Percentiles rank a stretch among this genome's conserved stretches.
Evolutionary conservation across 352 stramenopile species (phyloP).

Genomic region (Phytophthora aleatoria): DNA sequence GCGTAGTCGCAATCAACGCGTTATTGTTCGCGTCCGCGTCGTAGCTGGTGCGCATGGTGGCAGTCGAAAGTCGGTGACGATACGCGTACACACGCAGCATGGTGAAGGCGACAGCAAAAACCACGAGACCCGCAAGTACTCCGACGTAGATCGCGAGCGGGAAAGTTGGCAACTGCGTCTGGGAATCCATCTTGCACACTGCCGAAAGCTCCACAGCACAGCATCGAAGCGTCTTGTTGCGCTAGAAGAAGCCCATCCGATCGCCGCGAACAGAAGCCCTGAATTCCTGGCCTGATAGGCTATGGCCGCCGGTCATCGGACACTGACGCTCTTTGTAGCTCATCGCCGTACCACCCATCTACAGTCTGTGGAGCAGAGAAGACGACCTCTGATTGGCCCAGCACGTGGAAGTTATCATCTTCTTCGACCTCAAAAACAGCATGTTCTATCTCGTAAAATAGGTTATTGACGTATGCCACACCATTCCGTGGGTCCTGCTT

Average conservation of each 20-base stretch:
- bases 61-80: conserved; percentile 25
- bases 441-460: neutral
- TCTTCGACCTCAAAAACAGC: neutral
- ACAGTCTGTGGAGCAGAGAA: neutral
- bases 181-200: conserved; percentile 30
- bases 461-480: conserved; percentile 2
- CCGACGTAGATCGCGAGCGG: conserved; percentile 30
- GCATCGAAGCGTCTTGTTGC: conserved; percentile 6
- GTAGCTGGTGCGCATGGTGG: conserved; percentile 14
- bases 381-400: conserved; percentile 15
- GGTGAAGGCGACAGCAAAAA: conserved; percentile 17
- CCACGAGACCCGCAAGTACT: conserved; percentile 19
- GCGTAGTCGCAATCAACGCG: conserved; percentile 30
- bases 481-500: conserved; percentile 30
- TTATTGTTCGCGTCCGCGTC: conserved; percentile 12
- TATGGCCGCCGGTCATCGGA: neutral
- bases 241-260: neutral
- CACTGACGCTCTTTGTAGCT: neutral
- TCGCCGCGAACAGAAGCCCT: conserved; percentile 1
- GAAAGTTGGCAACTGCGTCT: conserved; percentile 31
- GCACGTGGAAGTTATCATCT: conserved; percentile 17
- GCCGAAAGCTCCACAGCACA: conserved; percentile 1
- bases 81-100: conserved; percentile 30
- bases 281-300: conserved; percentile 5
- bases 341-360: conserved; percentile 6